A percentile compares a stretch with the other conserved stretches of the same genome.
phyloP scores from a whole-genome alignment of 768 basidiomycete species.

The Mycena latifolia region DNA sequence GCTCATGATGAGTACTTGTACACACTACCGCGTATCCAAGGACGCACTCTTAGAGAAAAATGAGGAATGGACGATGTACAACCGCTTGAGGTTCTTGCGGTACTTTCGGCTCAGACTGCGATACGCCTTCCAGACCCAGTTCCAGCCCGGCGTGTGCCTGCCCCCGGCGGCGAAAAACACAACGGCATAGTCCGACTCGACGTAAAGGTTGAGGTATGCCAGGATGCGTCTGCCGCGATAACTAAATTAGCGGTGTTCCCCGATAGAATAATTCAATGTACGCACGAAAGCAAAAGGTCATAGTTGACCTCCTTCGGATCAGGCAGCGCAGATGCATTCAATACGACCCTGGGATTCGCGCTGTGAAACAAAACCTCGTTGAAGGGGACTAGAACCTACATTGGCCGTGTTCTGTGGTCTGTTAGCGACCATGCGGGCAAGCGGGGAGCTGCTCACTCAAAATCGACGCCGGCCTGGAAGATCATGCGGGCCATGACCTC shows the following conservation, averaged over 20 bases:
- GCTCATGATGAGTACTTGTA: slow-evolving; percentile 31
- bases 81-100: slow-evolving; percentile 87
- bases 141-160: slow-evolving; percentile 82
- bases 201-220: slow-evolving; percentile 85
- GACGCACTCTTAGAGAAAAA: slow-evolving; percentile 88
- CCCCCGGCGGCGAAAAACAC: slow-evolving; percentile 89
- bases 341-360: slow-evolving; percentile 74
- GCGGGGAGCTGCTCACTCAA: slow-evolving; percentile 67
- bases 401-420: slow-evolving; percentile 79
- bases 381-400: slow-evolving; percentile 62
- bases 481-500: slow-evolving; percentile 80
- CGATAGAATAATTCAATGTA: slow-evolving; percentile 33
- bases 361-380: slow-evolving; percentile 25
- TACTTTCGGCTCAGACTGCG: slow-evolving; percentile 85
- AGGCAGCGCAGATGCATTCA: slow-evolving; percentile 86
- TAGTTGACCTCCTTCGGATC: slow-evolving; percentile 84
- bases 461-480: slow-evolving; percentile 92
- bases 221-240: slow-evolving; percentile 71
- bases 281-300: slow-evolving; percentile 81
- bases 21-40: slow-evolving; percentile 5
- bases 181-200: slow-evolving; percentile 91
- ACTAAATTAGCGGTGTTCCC: slow-evolving; percentile 28
- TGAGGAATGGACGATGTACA: slow-evolving; percentile 91
- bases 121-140: slow-evolving; percentile 94
- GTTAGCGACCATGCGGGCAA: slow-evolving; percentile 25